Conservation (phyloP, 2,329 filamentous ascomycete genomes). For the Huntiella omanensis region DNA sequence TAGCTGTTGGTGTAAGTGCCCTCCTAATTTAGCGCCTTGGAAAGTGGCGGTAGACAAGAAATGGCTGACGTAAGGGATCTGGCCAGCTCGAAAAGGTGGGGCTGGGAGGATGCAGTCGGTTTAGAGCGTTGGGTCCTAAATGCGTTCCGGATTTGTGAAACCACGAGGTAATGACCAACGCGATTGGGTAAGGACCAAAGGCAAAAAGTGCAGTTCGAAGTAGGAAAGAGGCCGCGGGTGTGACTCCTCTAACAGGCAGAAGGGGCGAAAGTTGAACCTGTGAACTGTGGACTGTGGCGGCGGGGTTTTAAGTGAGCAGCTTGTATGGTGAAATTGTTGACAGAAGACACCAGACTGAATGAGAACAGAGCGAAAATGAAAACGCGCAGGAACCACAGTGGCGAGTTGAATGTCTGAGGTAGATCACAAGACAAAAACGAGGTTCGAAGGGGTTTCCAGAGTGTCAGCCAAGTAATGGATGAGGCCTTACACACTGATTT, state of each 20-base stretch:
- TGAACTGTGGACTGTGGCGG: too few relatives aligned
- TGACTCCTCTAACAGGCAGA: not conserved
- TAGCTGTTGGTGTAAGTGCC: not conserved
- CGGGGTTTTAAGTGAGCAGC: too few relatives aligned
- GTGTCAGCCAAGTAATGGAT: too few relatives aligned
- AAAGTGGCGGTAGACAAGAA: not conserved
- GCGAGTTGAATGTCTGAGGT: not conserved
- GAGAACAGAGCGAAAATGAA: slow-evolving; percentile 1
- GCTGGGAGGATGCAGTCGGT: not conserved
- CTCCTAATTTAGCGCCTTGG: slow-evolving; percentile 1
- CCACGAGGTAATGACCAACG: slow-evolving; percentile 8
- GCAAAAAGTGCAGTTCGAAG: not conserved
- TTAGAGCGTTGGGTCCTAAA: slow-evolving; percentile 2
- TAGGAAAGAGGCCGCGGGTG: not conserved
- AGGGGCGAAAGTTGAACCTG: not conserved
- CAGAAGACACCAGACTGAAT: too few relatives aligned
- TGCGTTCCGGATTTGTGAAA: slow-evolving; percentile 8
- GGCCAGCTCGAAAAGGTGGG: slow-evolving; percentile 2
- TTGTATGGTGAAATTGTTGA: too few relatives aligned
- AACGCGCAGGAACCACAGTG: slow-evolving; percentile 1
- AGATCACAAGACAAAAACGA: not conserved
- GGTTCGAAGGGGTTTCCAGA: too few relatives aligned
- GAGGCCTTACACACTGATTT: not conserved
- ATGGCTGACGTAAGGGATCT: slow-evolving; percentile 2
- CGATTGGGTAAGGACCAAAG: slow-evolving; percentile 6